A percentile compares a stretch with the other conserved stretches of the same genome.
Conservation (phyloP, 2,329 filamentous ascomycete genomes). For the Fusarium sp. region DNA sequence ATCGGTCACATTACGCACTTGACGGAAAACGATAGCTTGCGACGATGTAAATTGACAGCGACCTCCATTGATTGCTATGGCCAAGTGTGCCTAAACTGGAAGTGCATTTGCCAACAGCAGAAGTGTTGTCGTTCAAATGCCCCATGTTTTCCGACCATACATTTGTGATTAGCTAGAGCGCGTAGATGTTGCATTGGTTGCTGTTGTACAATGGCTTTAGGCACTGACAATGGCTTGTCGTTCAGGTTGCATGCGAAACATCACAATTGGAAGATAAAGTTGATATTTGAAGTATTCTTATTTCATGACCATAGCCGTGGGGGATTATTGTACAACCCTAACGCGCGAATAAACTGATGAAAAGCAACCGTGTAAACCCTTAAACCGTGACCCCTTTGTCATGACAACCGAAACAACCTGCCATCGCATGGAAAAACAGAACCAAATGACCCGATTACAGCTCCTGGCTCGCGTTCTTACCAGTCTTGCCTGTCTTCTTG, state of each 20-base stretch:
- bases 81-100: neutral
- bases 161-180: fast-evolving
- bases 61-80: neutral
- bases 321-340: constrained; percentile 79
- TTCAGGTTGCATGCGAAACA: neutral
- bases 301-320: constrained; percentile 75
- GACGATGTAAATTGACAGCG: neutral
- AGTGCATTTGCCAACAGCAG: neutral
- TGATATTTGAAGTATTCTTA: constrained; percentile 64
- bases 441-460: constrained; percentile 72
- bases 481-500: constrained; percentile 98
- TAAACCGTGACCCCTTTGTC: constrained; percentile 83
- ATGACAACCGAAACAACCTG: constrained; percentile 79
- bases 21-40: neutral
- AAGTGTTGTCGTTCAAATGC: too few relatives aligned
- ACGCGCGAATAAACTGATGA: constrained; percentile 59
- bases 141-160: too few relatives aligned
- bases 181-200: neutral
- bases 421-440: constrained; percentile 66
- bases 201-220: neutral
- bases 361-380: constrained; percentile 75
- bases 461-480: constrained; percentile 94
- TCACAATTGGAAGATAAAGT: neutral
- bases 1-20: neutral
- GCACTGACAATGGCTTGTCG: neutral